Percentiles rank a stretch among this genome's conserved stretches.
Evolutionary conservation across 495 filamentous ascomycete genomes (phyloP).

Genomic region (Aspergillus cristatus): DNA sequence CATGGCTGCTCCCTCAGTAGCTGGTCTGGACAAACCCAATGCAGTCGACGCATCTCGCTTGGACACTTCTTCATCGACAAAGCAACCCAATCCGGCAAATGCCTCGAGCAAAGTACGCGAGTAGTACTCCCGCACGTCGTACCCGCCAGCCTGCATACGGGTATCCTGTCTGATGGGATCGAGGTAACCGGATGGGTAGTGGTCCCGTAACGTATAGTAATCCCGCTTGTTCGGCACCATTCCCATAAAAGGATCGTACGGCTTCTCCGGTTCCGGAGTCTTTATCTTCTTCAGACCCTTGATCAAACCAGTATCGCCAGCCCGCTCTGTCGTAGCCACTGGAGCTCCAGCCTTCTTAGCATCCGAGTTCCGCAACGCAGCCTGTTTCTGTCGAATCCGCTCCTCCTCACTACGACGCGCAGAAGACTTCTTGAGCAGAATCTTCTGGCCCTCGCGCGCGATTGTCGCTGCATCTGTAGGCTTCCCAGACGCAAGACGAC

Average conservation of each 20-base stretch:
- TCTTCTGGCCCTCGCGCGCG: slow-evolving; percentile 47
- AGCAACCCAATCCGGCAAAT: slow-evolving; percentile 78
- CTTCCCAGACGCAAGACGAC: slow-evolving; percentile 40
- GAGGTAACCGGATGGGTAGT: slow-evolving; percentile 59
- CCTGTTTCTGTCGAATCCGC: slow-evolving; percentile 37
- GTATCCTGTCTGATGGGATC: slow-evolving; percentile 50
- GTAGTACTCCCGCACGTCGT: slow-evolving; percentile 72
- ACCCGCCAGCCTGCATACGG: slow-evolving; percentile 67
- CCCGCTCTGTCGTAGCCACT: slow-evolving; percentile 16
- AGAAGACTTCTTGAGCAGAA: slow-evolving; percentile 61
- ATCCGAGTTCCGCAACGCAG: slow-evolving; percentile 31
- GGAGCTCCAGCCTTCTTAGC: slow-evolving; percentile 16
- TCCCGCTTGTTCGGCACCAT: slow-evolving; percentile 52
- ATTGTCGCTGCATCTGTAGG: slow-evolving; percentile 40
- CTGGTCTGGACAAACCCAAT: slow-evolving; percentile 9
- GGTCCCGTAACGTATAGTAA: slow-evolving; percentile 57
- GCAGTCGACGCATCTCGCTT: slow-evolving; percentile 24
- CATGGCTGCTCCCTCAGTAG: slow-evolving; percentile 4
- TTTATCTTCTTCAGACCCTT: slow-evolving; percentile 65
- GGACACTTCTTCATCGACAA: slow-evolving; percentile 68
- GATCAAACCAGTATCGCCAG: slow-evolving; percentile 42
- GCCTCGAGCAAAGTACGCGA: slow-evolving; percentile 74
- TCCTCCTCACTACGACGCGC: slow-evolving; percentile 42
- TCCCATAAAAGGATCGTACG: slow-evolving; percentile 86
- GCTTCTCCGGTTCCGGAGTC: slow-evolving; percentile 53